Percentiles rank a stretch among this genome's conserved stretches.
Evolutionary conservation across 768 basidiomycete species (phyloP).

Genomic region (Phlebiopsis gigantea): DNA sequence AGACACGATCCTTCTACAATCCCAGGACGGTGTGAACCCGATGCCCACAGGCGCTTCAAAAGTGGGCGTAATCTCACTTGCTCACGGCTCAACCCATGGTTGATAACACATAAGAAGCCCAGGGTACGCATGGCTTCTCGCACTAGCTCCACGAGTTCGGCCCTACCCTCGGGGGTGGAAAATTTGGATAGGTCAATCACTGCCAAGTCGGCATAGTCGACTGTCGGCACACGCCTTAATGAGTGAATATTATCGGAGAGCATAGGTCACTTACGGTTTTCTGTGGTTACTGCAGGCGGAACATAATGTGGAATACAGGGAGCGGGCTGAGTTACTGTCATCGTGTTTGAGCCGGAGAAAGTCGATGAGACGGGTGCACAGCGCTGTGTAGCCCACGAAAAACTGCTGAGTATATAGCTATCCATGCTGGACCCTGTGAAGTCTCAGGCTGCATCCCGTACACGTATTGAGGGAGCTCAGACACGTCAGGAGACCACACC

Average conservation of each 20-base stretch:
- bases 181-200: constrained; percentile 27
- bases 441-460: too few species aligned
- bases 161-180: constrained; percentile 22
- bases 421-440: too few species aligned
- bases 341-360: too few species aligned
- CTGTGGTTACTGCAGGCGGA: neutral
- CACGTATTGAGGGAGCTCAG: too few species aligned
- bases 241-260: neutral
- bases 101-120: constrained; percentile 28
- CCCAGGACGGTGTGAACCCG: neutral
- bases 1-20: constrained; percentile 27
- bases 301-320: neutral
- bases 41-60: neutral
- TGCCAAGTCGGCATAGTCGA: constrained; percentile 29
- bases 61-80: constrained; percentile 14
- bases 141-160: constrained; percentile 20
- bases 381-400: too few species aligned
- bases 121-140: constrained; percentile 24
- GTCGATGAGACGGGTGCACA: too few species aligned
- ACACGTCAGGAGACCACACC: too few species aligned
- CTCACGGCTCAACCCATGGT: constrained; percentile 23
- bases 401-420: too few species aligned
- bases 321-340: too few species aligned
- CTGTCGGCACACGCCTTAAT: constrained; percentile 12
- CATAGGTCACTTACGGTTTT: neutral